Conservation (phyloP, 169 alveolate species). For the Eimeria necatrix region DNA sequence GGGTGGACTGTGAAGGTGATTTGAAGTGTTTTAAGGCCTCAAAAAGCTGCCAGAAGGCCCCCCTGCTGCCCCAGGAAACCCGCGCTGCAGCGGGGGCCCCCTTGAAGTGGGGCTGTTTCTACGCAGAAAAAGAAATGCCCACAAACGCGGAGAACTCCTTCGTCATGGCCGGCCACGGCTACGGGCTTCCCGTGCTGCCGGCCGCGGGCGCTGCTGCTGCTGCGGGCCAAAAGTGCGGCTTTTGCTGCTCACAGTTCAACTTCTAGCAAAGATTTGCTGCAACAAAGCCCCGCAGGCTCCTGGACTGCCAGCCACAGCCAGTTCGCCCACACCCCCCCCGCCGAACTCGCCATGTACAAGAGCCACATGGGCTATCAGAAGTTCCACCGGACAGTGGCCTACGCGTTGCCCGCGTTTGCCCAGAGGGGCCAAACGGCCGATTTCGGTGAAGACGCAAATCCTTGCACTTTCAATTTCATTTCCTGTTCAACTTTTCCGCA, state of each 20-base stretch:
- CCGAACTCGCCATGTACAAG: conserved; percentile 73
- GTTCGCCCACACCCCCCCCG: conserved; percentile 66
- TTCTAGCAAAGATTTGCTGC: not conserved
- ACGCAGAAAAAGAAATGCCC: conserved; percentile 70
- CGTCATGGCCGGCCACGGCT: conserved; percentile 34
- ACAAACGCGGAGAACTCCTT: not conserved
- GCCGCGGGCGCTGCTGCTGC: not conserved
- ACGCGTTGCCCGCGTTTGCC: conserved; percentile 62
- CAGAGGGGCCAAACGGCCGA: not conserved
- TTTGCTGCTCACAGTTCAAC: not conserved
- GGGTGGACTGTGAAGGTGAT: conserved; percentile 72
- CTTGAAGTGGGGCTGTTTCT: conserved; percentile 80
- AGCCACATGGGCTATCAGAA: conserved; percentile 74
- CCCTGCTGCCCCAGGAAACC: conserved; percentile 21
- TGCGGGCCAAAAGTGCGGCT: not conserved
- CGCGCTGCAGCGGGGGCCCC: not conserved
- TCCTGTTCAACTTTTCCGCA: not conserved
- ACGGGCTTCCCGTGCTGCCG: conserved; percentile 46
- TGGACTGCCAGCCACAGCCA: conserved; percentile 66
- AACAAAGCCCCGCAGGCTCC: not conserved
- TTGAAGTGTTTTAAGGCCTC: too few species aligned
- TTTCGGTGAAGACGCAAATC: not conserved
- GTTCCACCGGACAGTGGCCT: conserved; percentile 43
- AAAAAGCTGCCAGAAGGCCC: not conserved
- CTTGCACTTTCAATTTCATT: not conserved